Evolutionary conservation across 208 protist genomes (phyloP), one percentile per base, ranked within the genome.

Genomic region (Wallacemonas sp.): DNA sequence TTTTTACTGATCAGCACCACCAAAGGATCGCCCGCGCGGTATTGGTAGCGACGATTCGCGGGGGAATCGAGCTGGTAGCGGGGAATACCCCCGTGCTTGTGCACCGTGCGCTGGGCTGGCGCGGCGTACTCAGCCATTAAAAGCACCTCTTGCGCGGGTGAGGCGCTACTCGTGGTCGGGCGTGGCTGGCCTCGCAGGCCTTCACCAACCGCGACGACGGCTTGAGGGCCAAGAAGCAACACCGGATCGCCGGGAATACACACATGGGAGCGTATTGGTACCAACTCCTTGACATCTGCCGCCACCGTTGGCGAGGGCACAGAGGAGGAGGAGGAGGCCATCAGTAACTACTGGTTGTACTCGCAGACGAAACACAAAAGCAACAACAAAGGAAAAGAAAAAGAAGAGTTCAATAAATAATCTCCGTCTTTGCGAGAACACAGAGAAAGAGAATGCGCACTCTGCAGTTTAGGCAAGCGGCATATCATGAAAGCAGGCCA

Each of bases 241-340:
- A 96, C 86, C 14, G 84, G 77, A n/a, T 96, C 86, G 14, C 90
- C 90, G 11, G 90, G 90, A 0, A 96, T 76, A 62, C 83, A 96
- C 28, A 96, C 84, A 55, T 91, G 77, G 2, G 66, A 64, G 31
- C 68, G 67, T 33, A 84, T 31, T n/a, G 81, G 73, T 12, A 80
- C 80, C 9, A 95, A 49, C 64, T 84, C 80, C 26, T 62, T 49
- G 27, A 94, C 66, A 14, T 68, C 72, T 22, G 27, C 65, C 0
- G 14, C 36, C 36, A 14, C n/a, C 11, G 26, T n/a, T 8, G 26
- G 47, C 47, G 47, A 27, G 8, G 15, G n/a, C 42, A 21, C 46
- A 11, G 46, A 22, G 4, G 46, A 31, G n/a, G 46, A 6, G 15
- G 44, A 49, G 17, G 47, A 19, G 27, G 24, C 27, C 47, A 19